phyloP scores from a whole-genome alignment of 208 protist species.

The Trypanosoma brucei region DNA sequence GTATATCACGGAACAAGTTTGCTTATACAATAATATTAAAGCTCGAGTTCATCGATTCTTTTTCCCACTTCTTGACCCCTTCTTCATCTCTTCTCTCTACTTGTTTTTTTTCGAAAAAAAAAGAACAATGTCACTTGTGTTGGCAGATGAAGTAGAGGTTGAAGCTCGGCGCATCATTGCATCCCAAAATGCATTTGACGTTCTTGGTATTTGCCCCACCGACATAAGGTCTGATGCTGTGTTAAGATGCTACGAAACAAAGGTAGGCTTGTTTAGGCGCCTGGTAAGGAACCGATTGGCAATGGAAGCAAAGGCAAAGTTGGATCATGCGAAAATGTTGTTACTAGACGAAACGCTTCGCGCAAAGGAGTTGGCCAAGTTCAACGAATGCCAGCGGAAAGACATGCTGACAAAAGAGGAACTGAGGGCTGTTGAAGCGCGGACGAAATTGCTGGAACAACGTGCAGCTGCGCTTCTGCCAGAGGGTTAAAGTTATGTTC shows the following conservation, averaged over 20 bases:
- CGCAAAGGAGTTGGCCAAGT: constrained; percentile 40
- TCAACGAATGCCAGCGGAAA: constrained; percentile 30
- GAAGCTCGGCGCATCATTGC: constrained; percentile 75
- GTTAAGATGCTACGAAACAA: constrained; percentile 53
- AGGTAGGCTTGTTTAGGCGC: constrained; percentile 51
- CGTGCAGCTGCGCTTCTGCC: constrained; percentile 34
- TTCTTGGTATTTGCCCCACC: constrained; percentile 52
- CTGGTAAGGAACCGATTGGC: constrained; percentile 73
- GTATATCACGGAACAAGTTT: too few species aligned
- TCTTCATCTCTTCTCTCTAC: constrained; percentile 22
- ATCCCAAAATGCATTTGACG: constrained; percentile 66
- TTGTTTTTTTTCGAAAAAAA: constrained; percentile 14
- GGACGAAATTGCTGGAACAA: constrained; percentile 64
- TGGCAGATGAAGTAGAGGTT: constrained; percentile 47
- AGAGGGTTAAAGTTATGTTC: not conserved
- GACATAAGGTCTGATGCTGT: constrained; percentile 46
- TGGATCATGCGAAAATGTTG: constrained; percentile 76
- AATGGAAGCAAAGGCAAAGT: constrained; percentile 67
- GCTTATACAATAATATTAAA: too few species aligned
- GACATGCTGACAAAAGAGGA: constrained; percentile 34
- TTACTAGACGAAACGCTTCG: constrained; percentile 62
- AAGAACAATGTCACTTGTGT: constrained; percentile 62
- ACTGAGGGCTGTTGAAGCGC: constrained; percentile 46
- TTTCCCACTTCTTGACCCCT: not conserved
- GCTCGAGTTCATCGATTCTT: not conserved